phyloP scores from a whole-genome alignment of 2,329 filamentous ascomycete genomes.

The Phialophora expanda region DNA sequence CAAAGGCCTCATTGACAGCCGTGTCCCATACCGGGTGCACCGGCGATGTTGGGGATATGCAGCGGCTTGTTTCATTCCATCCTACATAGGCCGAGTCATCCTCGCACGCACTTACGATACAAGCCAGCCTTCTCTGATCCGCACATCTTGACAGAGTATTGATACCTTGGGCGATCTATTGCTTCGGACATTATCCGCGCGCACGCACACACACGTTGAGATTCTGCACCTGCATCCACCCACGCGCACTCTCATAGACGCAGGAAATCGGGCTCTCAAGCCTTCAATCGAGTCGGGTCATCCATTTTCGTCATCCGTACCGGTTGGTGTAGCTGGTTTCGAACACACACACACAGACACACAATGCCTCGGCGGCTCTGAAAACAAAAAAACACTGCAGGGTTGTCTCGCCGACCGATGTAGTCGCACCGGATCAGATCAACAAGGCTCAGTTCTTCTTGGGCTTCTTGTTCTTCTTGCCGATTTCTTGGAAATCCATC shows the following conservation, averaged over 20 bases:
- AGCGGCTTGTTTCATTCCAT: background rate
- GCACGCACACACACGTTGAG: background rate
- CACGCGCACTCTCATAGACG: background rate
- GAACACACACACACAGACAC: background rate
- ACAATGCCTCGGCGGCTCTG: background rate
- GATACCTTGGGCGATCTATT: background rate
- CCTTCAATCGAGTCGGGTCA: background rate
- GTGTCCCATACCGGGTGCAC: background rate
- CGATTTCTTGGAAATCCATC: conserved; percentile 38
- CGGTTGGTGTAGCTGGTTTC: background rate
- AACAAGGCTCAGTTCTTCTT: conserved; percentile 36
- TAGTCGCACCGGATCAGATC: background rate
- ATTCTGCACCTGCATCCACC: background rate
- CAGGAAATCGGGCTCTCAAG: background rate
- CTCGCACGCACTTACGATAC: background rate
- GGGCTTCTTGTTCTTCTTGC: conserved; percentile 41
- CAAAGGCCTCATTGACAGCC: background rate
- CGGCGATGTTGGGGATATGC: background rate
- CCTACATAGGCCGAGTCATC: background rate
- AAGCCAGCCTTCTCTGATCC: background rate
- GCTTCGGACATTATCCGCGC: background rate
- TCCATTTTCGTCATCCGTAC: background rate
- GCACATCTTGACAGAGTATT: background rate
- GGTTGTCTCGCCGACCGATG: no score
- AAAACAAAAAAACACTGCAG: no score